phyloP scores from a whole-genome alignment of 129 eudicot genomes.

The Gnaphalium uliginosum region DNA sequence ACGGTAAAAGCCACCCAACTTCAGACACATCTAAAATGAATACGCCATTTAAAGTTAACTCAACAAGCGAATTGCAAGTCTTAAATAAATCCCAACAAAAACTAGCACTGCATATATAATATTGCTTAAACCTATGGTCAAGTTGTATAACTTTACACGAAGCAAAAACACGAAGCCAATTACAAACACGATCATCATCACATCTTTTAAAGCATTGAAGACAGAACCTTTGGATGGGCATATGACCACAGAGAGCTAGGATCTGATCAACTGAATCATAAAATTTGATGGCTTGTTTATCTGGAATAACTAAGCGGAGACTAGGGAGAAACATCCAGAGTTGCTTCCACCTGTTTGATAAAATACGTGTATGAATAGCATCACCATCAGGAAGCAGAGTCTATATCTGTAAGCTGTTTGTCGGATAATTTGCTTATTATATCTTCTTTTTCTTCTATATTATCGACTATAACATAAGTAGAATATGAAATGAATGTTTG shows the following conservation, averaged over 20 bases:
- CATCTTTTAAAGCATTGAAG: slow-evolving; percentile 16
- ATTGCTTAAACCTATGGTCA: slow-evolving; percentile 19
- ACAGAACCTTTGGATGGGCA: slow-evolving; percentile 13
- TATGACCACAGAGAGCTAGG: slow-evolving; percentile 6
- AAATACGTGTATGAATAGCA: background rate
- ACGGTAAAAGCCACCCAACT: slow-evolving; percentile 14
- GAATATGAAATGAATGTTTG: no score
- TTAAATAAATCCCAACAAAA: slow-evolving; percentile 25
- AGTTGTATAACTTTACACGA: slow-evolving; percentile 16
- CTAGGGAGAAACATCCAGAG: background rate
- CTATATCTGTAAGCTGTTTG: background rate
- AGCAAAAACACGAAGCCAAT: background rate
- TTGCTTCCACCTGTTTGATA: background rate
- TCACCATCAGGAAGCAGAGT: slow-evolving; percentile 19
- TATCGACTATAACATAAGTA: no score
- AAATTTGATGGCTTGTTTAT: slow-evolving; percentile 11
- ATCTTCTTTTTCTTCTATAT: background rate
- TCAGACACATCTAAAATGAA: slow-evolving; percentile 18
- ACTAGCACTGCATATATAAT: background rate
- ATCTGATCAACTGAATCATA: slow-evolving; percentile 22
- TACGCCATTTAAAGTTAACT: slow-evolving; percentile 11
- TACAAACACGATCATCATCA: slow-evolving; percentile 14
- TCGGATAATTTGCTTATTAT: slow-evolving; percentile 19
- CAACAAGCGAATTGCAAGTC: slow-evolving; percentile 7
- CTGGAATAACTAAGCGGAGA: slow-evolving; percentile 22